Percentiles rank a stretch among this genome's conserved stretches.
These are phyloP conservation scores for Pythium insidiosum DNA, from an alignment of 352 stramenopile species.

Conservation along the genomic window DNA sequence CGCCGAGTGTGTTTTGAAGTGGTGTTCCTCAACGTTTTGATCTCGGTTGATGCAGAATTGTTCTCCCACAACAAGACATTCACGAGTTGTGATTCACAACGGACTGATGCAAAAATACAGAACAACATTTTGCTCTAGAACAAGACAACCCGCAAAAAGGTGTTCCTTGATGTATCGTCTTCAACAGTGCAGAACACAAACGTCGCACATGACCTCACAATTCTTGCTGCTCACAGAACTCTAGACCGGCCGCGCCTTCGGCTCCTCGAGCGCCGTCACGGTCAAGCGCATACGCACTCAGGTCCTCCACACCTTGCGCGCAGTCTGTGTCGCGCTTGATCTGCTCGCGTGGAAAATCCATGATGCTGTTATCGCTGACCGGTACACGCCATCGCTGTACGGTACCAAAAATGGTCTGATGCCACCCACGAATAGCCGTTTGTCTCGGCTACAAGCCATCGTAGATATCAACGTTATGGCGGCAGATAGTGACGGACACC, in stretches of 20 bases:
- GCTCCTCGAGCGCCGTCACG: slow-evolving; percentile 6
- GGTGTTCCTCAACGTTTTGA: too few species aligned
- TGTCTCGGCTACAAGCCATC: slow-evolving; percentile 3
- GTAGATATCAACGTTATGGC: slow-evolving; percentile 18
- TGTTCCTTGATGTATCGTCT: too few species aligned
- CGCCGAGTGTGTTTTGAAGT: too few species aligned
- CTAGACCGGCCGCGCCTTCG: slow-evolving; percentile 2
- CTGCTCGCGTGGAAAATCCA: slow-evolving; percentile 8
- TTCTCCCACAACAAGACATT: too few species aligned
- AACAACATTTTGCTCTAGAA: too few species aligned
- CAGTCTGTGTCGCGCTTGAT: slow-evolving; percentile 8
- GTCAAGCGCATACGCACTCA: slow-evolving; percentile 4
- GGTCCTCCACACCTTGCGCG: slow-evolving; percentile 8
- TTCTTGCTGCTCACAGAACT: too few species aligned
- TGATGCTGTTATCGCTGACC: slow-evolving; percentile 4
- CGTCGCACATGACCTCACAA: too few species aligned
- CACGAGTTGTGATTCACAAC: too few species aligned
- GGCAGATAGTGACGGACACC: slow-evolving; percentile 16
- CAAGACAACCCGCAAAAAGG: too few species aligned
- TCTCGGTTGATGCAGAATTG: too few species aligned
- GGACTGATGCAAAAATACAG: too few species aligned
- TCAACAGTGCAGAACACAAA: too few species aligned
- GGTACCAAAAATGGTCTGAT: background rate
- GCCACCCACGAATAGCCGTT: slow-evolving; percentile 1
- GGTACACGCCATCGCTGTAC: background rate